Percentiles rank a stretch among this genome's conserved stretches.
Evolutionary conservation across 2,329 filamentous ascomycete species (phyloP).

Genomic region (Zalaria obscura): DNA sequence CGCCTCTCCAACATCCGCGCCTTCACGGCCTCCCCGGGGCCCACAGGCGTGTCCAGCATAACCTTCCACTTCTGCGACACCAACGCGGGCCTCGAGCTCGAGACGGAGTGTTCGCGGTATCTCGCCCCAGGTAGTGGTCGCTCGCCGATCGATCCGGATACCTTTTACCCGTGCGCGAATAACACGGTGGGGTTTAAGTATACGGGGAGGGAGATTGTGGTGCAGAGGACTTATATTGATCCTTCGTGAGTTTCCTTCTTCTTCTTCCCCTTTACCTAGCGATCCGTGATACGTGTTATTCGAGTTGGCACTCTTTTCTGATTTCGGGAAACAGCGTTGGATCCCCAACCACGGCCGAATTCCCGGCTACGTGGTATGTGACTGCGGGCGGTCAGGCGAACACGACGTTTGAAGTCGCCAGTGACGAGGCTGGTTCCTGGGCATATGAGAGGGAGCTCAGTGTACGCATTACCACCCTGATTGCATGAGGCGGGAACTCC

Average conservation of each 20-base stretch:
- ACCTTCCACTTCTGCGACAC: slow-evolving; percentile 13
- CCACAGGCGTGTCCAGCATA: slow-evolving; percentile 7
- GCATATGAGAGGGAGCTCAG: not conserved
- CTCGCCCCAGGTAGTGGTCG: slow-evolving; percentile 1
- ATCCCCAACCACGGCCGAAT: no score
- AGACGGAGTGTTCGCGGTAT: slow-evolving; percentile 10
- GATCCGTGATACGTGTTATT: no score
- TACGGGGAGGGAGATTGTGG: slow-evolving; percentile 5
- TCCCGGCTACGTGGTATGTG: not conserved
- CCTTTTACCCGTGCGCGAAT: slow-evolving; percentile 11
- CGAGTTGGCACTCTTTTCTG: no score
- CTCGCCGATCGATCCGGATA: slow-evolving; percentile 4
- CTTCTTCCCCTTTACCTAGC: not conserved
- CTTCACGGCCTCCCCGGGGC: slow-evolving; percentile 7
- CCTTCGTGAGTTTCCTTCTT: slow-evolving; percentile 9
- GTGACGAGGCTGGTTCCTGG: not conserved
- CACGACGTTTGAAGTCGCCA: not conserved
- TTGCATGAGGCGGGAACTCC: not conserved
- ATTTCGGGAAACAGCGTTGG: no score
- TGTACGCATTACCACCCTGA: not conserved
- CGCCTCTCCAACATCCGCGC: slow-evolving; percentile 9
- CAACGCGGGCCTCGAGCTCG: slow-evolving; percentile 13
- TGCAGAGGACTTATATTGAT: slow-evolving; percentile 11
- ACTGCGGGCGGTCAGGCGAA: not conserved
- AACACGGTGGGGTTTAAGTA: slow-evolving; percentile 11